Evolutionary conservation across 2,329 filamentous ascomycete genomes (phyloP), one percentile per base, ranked within the genome.

Genomic region (Xylaria sp.): DNA sequence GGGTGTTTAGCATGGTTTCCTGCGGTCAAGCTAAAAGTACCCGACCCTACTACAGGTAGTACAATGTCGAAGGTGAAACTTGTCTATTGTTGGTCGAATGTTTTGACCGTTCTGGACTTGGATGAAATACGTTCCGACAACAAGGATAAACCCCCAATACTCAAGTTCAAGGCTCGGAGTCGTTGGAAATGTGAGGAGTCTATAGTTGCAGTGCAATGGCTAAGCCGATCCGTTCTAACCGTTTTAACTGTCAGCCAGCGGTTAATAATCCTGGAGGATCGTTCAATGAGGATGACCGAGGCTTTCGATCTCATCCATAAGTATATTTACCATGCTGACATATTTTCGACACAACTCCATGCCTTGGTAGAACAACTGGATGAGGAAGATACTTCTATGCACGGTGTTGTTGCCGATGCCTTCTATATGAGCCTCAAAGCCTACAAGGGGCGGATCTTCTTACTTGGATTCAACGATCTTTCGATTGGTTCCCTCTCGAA

Each of bases 1-100:
- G 96, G 94, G 2, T 97, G 94, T 70, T 78, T 99, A 51, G 93
- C 95, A 33, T 99, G 95, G 95, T 99, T 99, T 73, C 95, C 95
- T 2, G 93, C 93, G 1, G 95, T 99, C 46, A 95, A 91, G 72
- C 81, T 99, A 43, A 98, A 98, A 75, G 85, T 87, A 15, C 85
- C 87, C 9, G 88, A 92, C 64, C 80, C 85, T 1, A 82, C 85
- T 47, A 87, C 85, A 0, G 87, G 87, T 4, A 90, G 87, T 69
- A 85, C 88, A 7, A 83, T 89, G 9, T 93, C 91, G 17, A 90
- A 88, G 71, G 90, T 90, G 37, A 98, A 99, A 75, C 84, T 99
- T 17, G 94, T 92, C 0, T 99, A 99, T 78, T 97, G 93, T 76
- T 99, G 95, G 95, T 98, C 95, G 2, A 98, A 98, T 71, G 87